Base-by-base conservation (phyloP, 495 filamentous ascomycete species). In the Sordaria brevicollis region DNA sequence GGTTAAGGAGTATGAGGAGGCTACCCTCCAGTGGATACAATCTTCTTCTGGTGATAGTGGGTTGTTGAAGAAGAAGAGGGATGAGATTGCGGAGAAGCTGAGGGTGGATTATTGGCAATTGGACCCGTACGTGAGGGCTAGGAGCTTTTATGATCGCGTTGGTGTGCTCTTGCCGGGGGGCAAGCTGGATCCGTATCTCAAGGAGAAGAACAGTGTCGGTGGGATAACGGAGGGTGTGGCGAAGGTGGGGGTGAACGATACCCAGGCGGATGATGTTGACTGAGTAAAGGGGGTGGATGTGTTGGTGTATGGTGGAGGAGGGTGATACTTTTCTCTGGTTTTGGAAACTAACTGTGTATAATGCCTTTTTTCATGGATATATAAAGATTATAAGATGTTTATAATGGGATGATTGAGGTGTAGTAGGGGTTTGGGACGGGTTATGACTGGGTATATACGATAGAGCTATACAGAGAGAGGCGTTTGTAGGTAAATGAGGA, bases 41-140 rank as follows among this genome's bases (percentile, higher is more conserved):
- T 80, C 78, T 54, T 62, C 74, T 33, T 74, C 79, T 38, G 78
- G 79, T 38, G 72, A 75, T 15, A 79, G 78, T 71, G 69, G 75
- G 35, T 75, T 76, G 13, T 77, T 81, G 70, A 81, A 86, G 65
- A 76, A 77, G 65, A 78, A 79, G 74, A 81, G 91, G 66, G 78
- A 83, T 31, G 75, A 78, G 35, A 70, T 93, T 10, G 88, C 88
- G 13, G 85, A 84, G 68, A 78, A 84, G 67, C 77, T 97, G 70
- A 83, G 86, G 35, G 83, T 84, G 38, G 91, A 92, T 68, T 98
- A 99, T 80, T 99, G 96, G 95, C 81, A 82, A 11, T 75, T 93
- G 8, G 92, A 95, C 76, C 90, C 90, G 0, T 93, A 93, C 76
- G 66, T 94, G 29, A 84, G 93, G 17, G 89, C 91, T 43, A 83